These are phyloP conservation scores for Erigeron canadensis DNA, from an alignment of 129 eudicot species.

Conservation along the genomic window DNA sequence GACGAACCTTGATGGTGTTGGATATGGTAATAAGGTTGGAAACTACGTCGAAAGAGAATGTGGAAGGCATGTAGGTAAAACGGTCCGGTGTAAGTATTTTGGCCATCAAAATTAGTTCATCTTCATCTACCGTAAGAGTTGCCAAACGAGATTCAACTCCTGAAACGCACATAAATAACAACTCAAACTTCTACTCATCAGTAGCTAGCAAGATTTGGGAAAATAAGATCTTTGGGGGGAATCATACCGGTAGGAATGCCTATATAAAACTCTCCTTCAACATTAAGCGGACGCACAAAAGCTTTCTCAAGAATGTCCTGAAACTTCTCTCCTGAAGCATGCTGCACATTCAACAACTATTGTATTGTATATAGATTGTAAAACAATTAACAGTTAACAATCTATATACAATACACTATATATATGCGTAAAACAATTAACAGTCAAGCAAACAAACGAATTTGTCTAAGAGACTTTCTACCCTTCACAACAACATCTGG, in stretches of 20 bases:
- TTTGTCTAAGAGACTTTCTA: too few species aligned
- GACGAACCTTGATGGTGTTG: conserved; percentile 58
- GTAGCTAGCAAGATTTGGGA: too few species aligned
- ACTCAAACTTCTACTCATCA: too few species aligned
- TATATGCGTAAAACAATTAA: too few species aligned
- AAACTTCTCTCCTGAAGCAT: conserved; percentile 67
- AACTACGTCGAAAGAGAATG: conserved; percentile 43
- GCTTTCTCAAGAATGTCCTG: conserved; percentile 79
- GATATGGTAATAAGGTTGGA: conserved; percentile 53
- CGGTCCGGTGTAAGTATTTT: conserved; percentile 33
- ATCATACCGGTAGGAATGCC: conserved; percentile 76
- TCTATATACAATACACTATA: too few species aligned
- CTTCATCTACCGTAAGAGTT: conserved; percentile 54
- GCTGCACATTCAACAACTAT: conserved; percentile 37
- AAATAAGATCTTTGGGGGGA: neutral
- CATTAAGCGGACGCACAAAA: conserved; percentile 55
- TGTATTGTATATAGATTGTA: too few species aligned
- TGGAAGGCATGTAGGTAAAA: conserved; percentile 46
- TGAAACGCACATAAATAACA: conserved; percentile 11
- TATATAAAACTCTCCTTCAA: conserved; percentile 69
- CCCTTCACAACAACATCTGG: too few species aligned
- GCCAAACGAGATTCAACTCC: conserved; percentile 90
- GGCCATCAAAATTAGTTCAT: conserved; percentile 47
- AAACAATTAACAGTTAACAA: too few species aligned
- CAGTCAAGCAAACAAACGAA: too few species aligned